phyloP scores from a whole-genome alignment of 176 grass and related monocot genomes.

The Phoenix roebelenii region DNA sequence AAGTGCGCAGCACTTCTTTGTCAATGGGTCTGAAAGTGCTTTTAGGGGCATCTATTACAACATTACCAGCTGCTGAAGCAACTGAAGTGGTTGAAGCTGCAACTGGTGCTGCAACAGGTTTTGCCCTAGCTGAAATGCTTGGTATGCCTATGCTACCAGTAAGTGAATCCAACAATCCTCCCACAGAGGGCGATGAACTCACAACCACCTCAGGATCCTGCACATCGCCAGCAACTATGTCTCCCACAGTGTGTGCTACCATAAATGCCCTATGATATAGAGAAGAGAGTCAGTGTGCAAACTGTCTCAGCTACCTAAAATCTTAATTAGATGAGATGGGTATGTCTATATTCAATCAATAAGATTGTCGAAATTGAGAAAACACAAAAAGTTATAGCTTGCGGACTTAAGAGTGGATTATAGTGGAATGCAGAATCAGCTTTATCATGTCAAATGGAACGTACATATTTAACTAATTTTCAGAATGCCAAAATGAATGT shows the following conservation, averaged over 20 bases:
- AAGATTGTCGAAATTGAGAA: too few relatives aligned
- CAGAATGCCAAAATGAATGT: too few relatives aligned
- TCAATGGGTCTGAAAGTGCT: constrained; percentile 61
- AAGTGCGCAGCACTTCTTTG: constrained; percentile 64
- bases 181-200: constrained; percentile 54
- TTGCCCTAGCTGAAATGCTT: constrained; percentile 38
- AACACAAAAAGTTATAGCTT: too few relatives aligned
- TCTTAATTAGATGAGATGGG: too few relatives aligned
- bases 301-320: too few relatives aligned
- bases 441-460: too few relatives aligned
- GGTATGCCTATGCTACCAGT: constrained; percentile 94
- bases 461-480: too few relatives aligned
- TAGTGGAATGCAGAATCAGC: too few relatives aligned
- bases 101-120: constrained; percentile 57
- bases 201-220: constrained; percentile 65
- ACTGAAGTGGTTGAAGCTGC: constrained; percentile 39
- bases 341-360: too few relatives aligned
- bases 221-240: constrained; percentile 73
- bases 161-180: constrained; percentile 85
- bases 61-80: constrained; percentile 43
- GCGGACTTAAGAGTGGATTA: too few relatives aligned
- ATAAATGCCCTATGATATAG: constrained; percentile 62
- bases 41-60: constrained; percentile 52
- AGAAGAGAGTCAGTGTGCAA: neutral
- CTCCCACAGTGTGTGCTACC: constrained; percentile 76